Evolutionary conservation across 345 rosid genomes (phyloP), one percentile per base, ranked within the genome.

Genomic region (Acer saccharum): DNA sequence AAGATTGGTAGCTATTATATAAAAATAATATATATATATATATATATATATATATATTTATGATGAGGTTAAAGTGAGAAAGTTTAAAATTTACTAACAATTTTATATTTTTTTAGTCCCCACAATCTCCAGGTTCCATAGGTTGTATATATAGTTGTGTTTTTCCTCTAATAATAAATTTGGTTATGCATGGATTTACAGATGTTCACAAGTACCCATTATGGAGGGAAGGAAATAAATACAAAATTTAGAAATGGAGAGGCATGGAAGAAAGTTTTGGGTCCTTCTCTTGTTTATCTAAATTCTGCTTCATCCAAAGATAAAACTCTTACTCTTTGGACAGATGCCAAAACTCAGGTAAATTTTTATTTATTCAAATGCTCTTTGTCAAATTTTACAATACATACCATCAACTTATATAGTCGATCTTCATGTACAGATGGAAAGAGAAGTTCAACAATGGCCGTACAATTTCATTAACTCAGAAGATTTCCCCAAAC

Each of bases 141-240:
- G 27, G 27, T 25, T 25, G 27, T 25, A 25, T 25, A 25, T 25
- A 25, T 25, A 35, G 39, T 35, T 10, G 17, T 50, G 55, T 20
- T n/a, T 57, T 17, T 20, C 9, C 10, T 20, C 9, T 60, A 8
- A 60, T 16, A 35, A 35, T 35, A 4, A 3, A 14, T n/a, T 14
- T 58, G 63, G 25, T 18, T n/a, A 18, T 58, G 11, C 63, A 18
- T 50, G 67, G 39, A 35, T 35, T 35, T 44, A 21, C 76, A 96
- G 99, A 96, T 96, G 99, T 96, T 96, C 76, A 92, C 91, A 8
- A 92, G 99, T 78, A 79, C 85, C 0, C 99, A 96, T 79, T 96
- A 91, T 46, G 81, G 84, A 39, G 99, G 98, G 44, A 87, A 81
- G 65, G 97, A 88, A 0, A 69, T 91, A 12, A 82, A 90, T 17